Percentiles rank a stretch among this genome's conserved stretches.
Conservation (phyloP, 176 grass and related monocot genomes). For the Avena atlantica region DNA sequence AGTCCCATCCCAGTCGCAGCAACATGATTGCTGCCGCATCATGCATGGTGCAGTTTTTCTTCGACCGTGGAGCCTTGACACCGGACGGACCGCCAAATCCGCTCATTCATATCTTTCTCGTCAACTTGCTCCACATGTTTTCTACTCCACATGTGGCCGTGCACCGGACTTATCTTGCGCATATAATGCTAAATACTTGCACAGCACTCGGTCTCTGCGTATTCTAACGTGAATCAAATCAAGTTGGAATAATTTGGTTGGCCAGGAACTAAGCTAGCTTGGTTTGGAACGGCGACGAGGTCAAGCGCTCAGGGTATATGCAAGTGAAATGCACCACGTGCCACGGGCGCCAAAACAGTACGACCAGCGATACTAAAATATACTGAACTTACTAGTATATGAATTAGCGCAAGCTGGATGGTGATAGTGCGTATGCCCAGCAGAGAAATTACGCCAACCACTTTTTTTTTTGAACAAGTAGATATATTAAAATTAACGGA, state of each 20-base stretch:
- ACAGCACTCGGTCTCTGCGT: neutral
- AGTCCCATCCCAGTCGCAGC: neutral
- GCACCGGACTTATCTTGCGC: neutral
- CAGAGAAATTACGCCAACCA: too few relatives aligned
- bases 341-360: neutral
- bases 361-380: too few relatives aligned
- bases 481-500: too few relatives aligned
- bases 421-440: neutral
- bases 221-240: conserved; percentile 18
- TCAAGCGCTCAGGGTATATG: neutral
- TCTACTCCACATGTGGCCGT: too few relatives aligned
- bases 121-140: neutral
- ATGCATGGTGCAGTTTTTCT: conserved; percentile 9
- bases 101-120: neutral
- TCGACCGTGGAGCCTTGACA: conserved; percentile 5
- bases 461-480: too few relatives aligned
- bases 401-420: neutral
- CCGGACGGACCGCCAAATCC: neutral
- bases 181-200: neutral
- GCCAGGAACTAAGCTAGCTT: neutral
- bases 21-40: neutral
- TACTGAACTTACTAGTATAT: too few relatives aligned
- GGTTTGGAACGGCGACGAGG: conserved; percentile 1
- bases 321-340: conserved; percentile 49
- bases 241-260: neutral